phyloP scores from a whole-genome alignment of 306 rosid genomes.

The Cicer chorassanicum region DNA sequence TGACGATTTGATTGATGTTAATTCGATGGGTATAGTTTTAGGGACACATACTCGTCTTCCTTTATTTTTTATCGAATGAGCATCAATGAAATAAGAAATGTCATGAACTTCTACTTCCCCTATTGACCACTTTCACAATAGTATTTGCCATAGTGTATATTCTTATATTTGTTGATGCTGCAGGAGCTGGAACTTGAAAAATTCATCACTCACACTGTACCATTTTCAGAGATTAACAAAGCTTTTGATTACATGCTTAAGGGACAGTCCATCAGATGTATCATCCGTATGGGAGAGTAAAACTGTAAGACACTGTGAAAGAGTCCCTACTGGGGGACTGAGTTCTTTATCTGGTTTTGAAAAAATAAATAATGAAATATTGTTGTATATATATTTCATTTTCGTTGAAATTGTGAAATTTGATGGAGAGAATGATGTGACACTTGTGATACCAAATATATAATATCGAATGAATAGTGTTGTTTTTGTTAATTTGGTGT shows the following conservation, averaged over 20 bases:
- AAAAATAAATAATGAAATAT: constrained; percentile 21
- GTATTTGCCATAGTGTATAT: too few relatives aligned
- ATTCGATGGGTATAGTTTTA: too few relatives aligned
- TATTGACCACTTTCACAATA: too few relatives aligned
- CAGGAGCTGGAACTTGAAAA: constrained; percentile 81
- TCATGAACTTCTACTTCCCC: too few relatives aligned
- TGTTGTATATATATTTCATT: not conserved
- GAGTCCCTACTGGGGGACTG: not conserved
- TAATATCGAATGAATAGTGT: too few relatives aligned
- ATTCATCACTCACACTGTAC: constrained; percentile 70
- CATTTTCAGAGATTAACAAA: constrained; percentile 73
- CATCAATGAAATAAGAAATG: too few relatives aligned
- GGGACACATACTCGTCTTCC: too few relatives aligned
- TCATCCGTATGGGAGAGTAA: constrained; percentile 60
- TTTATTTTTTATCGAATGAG: too few relatives aligned
- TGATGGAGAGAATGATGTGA: not conserved
- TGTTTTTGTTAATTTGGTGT: not conserved
- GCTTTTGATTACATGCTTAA: constrained; percentile 74
- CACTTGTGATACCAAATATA: not conserved
- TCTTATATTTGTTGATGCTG: not conserved
- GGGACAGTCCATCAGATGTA: constrained; percentile 75
- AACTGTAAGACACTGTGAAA: not conserved
- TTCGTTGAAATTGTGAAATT: not conserved
- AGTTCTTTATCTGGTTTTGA: constrained; percentile 16
- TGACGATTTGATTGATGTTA: too few relatives aligned